Percentiles rank a stretch among this genome's conserved stretches.
Conservation (phyloP, 2,329 filamentous ascomycete species). For the Penicillium sp. region DNA sequence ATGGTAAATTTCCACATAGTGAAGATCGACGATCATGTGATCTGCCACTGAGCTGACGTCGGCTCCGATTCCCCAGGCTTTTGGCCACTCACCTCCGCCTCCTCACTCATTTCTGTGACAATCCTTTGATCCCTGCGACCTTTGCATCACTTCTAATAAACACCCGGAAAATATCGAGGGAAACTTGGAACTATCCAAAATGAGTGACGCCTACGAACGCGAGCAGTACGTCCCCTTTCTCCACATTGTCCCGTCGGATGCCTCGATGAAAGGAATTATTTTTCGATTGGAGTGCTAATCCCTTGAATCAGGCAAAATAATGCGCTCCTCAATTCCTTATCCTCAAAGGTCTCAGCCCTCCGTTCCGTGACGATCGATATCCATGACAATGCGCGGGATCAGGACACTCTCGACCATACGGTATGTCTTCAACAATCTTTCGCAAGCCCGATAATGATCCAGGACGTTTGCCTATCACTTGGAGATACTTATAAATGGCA, state of each 20-base stretch:
- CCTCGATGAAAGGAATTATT: not conserved
- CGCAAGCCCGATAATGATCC: not conserved
- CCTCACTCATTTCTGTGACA: not conserved
- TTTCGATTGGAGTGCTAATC: not conserved
- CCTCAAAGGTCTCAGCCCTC: slow-evolving; percentile 84
- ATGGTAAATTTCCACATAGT: not conserved
- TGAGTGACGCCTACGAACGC: slow-evolving; percentile 76
- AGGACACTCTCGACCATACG: slow-evolving; percentile 82
- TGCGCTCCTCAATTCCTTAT: slow-evolving; percentile 85
- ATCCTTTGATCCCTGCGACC: not conserved
- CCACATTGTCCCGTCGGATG: slow-evolving; percentile 1
- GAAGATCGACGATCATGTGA: slow-evolving; percentile 4
- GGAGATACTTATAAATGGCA: too few relatives aligned
- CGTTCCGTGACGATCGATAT: slow-evolving; percentile 96
- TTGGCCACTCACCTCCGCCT: slow-evolving; percentile 4
- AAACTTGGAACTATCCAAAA: slow-evolving; percentile 34
- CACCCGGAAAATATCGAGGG: not conserved
- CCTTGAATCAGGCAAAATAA: slow-evolving; percentile 72
- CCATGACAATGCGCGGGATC: slow-evolving; percentile 89
- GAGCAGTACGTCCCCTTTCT: slow-evolving; percentile 53
- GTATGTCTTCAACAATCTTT: slow-evolving; percentile 50
- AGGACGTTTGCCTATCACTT: not conserved
- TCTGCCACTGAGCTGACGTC: not conserved
- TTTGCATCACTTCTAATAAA: not conserved
- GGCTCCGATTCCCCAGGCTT: slow-evolving; percentile 1